Evolutionary conservation across 2,329 filamentous ascomycete species (phyloP), one percentile per base, ranked within the genome.

Genomic region (Alternaria triticimaculans): DNA sequence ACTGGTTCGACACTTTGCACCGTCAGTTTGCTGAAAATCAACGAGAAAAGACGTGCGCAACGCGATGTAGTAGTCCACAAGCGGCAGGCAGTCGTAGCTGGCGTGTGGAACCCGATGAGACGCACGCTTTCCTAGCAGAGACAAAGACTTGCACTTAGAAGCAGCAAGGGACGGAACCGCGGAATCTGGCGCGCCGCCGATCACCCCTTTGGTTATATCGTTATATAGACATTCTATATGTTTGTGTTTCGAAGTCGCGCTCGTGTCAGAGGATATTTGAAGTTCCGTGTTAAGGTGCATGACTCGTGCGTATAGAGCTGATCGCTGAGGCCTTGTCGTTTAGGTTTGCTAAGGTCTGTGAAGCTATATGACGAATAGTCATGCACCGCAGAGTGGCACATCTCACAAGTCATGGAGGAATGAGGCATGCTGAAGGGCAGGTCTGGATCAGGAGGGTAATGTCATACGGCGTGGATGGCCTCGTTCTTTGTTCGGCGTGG

Each of bases 241-340:
- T 33, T 33, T 30, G 49, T 15, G 49, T 51, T 37, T 51, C 28
- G 20, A 23, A 30, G 28, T 37, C 33, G 14, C 28, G 49, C 49
- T 18, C 49, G 28, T 51, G 28, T 37, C 18, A 30, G 26, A 30
- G 14, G 48, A 9, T 30, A 51, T 51, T 21, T 23, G 28, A n/a
- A 37, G 11, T 28, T 51, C 28, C 21, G 12, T 33, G 26, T 41
- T 53, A 53, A 41, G 30, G 28, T 25, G 49, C 49, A 53, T 53
- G 49, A 53, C 49, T 53, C 49, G 49, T 37, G 49, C 49, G n/a
- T 53, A 53, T 53, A 53, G 49, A 21, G 49, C 23, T 53, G 49
- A 53, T 53, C 9, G 7, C 37, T 41, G n/a, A n/a, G 37, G 37
- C 37, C 37, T 21, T 21, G 20, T 37, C 9, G 20, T 53, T 53